Evolutionary conservation across 2,329 filamentous ascomycete genomes (phyloP).

Genomic region (Metarhizium album): DNA sequence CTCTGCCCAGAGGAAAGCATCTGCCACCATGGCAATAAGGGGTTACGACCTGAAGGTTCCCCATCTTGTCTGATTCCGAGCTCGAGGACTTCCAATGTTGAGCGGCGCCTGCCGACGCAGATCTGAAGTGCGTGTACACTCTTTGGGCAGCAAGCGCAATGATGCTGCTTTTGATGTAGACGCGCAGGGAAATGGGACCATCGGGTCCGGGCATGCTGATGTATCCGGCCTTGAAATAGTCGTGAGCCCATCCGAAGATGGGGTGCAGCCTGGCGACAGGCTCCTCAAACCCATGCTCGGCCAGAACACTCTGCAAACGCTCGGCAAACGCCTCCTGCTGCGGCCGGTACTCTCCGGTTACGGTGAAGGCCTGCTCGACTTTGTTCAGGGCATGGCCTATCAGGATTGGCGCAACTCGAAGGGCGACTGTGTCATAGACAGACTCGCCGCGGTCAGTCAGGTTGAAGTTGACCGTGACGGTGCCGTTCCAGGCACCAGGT

Average conservation of each 20-base stretch:
- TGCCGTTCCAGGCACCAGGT: slow-evolving; percentile 17
- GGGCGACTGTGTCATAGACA: slow-evolving; percentile 17
- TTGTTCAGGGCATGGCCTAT: slow-evolving; percentile 27
- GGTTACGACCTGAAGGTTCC: no score
- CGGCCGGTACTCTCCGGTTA: no score
- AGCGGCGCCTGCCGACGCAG: not conserved
- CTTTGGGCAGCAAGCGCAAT: no score
- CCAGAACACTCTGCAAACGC: not conserved
- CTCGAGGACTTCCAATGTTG: no score
- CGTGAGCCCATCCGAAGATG: slow-evolving; percentile 14
- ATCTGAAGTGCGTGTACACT: not conserved
- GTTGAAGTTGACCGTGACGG: slow-evolving; percentile 17
- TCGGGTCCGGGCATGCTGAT: not conserved
- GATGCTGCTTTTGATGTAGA: not conserved
- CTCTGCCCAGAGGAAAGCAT: no score
- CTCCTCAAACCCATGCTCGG: not conserved
- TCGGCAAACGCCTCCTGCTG: not conserved
- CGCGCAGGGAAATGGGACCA: not conserved
- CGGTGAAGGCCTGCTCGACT: slow-evolving; percentile 16
- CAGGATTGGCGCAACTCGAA: slow-evolving; percentile 27
- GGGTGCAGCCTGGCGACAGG: not conserved
- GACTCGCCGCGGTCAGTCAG: slow-evolving; percentile 13
- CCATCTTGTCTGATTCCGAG: no score
- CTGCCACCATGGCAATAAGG: no score
- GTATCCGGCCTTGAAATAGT: not conserved